Conservation (phyloP, 225 moss, liverwort and hornwort genomes). For the Straminergon stramineum region DNA sequence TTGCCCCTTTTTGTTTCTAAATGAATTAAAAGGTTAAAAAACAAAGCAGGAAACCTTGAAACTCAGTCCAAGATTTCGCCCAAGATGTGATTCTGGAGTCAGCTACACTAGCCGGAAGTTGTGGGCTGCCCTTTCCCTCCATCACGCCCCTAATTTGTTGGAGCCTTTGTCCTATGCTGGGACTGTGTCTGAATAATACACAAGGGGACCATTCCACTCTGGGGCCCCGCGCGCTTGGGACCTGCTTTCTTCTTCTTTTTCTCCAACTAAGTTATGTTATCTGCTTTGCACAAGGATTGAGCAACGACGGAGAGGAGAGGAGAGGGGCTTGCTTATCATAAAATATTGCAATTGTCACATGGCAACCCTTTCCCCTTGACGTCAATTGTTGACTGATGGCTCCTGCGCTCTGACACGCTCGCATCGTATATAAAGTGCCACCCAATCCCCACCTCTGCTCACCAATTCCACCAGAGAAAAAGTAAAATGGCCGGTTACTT, state of each 20-base stretch:
- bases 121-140: slow-evolving; percentile 2
- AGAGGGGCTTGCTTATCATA: neutral
- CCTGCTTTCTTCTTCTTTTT: neutral
- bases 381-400: slow-evolving; percentile 4
- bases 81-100: slow-evolving; percentile 6
- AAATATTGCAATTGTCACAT: neutral
- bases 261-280: neutral
- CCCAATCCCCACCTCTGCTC: neutral
- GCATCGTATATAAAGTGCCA: neutral
- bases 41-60: neutral
- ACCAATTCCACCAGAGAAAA: neutral
- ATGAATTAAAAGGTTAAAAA: neutral
- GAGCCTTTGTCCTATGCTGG: neutral
- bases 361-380: neutral
- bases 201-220: neutral
- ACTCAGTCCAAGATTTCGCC: neutral
- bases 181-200: neutral
- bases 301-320: no score
- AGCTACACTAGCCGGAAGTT: neutral
- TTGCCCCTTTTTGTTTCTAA: neutral
- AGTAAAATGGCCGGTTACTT: slow-evolving; percentile 8
- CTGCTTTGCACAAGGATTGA: neutral
- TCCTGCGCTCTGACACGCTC: neutral
- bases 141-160: slow-evolving; percentile 19
- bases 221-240: neutral